Conservation (phyloP, 345 rosid species). For the Pistacia atlantica region DNA sequence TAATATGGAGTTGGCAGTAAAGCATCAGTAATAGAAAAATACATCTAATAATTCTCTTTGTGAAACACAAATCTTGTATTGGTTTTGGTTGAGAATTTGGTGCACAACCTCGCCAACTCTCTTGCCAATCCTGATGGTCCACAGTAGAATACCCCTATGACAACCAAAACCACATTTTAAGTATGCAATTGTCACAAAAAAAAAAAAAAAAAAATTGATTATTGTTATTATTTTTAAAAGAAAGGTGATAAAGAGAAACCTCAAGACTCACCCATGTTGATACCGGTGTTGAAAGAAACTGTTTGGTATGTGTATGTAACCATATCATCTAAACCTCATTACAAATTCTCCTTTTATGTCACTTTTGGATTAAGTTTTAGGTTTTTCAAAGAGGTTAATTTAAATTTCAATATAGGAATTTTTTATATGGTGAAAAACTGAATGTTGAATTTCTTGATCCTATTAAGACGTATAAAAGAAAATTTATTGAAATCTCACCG, state of each 20-base stretch:
- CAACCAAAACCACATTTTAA: conserved; percentile 6
- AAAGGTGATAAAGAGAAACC: no score
- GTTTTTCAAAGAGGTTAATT: no score
- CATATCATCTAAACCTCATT: neutral
- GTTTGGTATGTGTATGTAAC: no score
- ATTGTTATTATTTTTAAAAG: no score
- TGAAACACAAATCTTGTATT: conserved; percentile 57
- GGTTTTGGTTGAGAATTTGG: conserved; percentile 51
- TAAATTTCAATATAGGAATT: no score
- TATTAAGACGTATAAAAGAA: neutral
- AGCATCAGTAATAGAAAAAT: neutral
- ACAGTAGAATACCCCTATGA: conserved; percentile 57
- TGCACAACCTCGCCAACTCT: conserved; percentile 52
- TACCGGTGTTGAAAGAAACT: no score
- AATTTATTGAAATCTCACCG: conserved; percentile 36
- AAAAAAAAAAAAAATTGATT: neutral
- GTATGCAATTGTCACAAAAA: neutral
- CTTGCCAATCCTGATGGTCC: conserved; percentile 47
- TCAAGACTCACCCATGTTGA: no score
- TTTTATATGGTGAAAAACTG: no score
- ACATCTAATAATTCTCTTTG: conserved; percentile 50
- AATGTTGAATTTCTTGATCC: neutral
- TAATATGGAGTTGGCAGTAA: neutral
- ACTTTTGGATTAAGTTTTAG: no score
- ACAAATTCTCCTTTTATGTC: neutral